Conservation (phyloP, 345 rosid genomes). For the Orychophragmus violaceus region DNA sequence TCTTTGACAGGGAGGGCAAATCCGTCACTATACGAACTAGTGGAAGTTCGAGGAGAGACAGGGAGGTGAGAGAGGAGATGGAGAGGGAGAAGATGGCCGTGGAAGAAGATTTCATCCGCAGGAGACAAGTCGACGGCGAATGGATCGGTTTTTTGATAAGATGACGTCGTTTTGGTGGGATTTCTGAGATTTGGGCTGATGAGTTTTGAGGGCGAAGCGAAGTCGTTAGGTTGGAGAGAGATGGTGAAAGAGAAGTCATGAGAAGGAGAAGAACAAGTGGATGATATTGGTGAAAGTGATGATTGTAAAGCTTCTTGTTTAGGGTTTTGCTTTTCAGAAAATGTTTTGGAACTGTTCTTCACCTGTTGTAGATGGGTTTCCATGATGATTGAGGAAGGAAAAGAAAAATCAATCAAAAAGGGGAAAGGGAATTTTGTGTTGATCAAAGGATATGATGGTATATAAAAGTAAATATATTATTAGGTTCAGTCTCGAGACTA, state of each 20-base stretch:
- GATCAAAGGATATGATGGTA: constrained; percentile 24
- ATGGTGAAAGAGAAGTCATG: constrained; percentile 95
- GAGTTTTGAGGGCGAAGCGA: constrained; percentile 30
- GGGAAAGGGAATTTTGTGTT: constrained; percentile 22
- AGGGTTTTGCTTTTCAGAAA: constrained; percentile 34
- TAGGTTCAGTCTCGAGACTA: constrained; percentile 6
- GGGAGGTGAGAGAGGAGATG: constrained; percentile 81
- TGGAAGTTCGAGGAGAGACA: constrained; percentile 68
- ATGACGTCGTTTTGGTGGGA: constrained; percentile 27
- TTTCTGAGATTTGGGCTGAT: constrained; percentile 24
- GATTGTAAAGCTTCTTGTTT: constrained; percentile 30
- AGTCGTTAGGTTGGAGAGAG: constrained; percentile 52
- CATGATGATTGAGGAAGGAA: constrained; percentile 35
- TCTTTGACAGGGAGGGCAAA: constrained; percentile 45
- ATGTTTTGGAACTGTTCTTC: constrained; percentile 34
- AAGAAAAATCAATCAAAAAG: background rate
- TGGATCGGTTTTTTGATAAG: constrained; percentile 39
- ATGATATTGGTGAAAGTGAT: constrained; percentile 43
- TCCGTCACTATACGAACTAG: constrained; percentile 57
- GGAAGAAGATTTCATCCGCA: constrained; percentile 96
- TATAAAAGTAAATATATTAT: constrained; percentile 19
- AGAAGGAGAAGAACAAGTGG: constrained; percentile 72
- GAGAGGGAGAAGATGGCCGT: constrained; percentile 96
- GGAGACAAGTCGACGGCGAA: constrained; percentile 83
- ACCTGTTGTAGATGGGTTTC: constrained; percentile 37